Conservation (phyloP, 805 yeast genomes). For the Wickerhamiella spandovensis region DNA sequence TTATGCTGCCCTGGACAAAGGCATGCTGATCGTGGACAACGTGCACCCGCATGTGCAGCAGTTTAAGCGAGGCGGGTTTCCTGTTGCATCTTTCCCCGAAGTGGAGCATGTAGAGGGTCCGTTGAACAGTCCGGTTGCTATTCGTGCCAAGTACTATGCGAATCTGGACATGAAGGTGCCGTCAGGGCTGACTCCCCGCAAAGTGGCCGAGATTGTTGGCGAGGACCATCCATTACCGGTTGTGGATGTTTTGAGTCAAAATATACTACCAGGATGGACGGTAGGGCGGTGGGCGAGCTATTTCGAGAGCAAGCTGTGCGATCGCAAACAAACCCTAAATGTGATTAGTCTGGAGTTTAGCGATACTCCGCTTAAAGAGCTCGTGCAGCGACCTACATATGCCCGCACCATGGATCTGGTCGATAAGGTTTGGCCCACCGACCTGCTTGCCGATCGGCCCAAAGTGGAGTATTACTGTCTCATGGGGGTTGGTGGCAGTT, state of each 20-base stretch:
- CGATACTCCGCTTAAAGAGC: conserved; percentile 35
- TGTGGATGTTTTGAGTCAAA: conserved; percentile 81
- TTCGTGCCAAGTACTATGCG: conserved; percentile 25
- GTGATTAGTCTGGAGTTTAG: conserved; percentile 76
- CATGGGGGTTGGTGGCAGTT: conserved; percentile 71
- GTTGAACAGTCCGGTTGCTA: conserved; percentile 31
- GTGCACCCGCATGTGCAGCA: conserved; percentile 11
- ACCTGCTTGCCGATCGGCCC: conserved; percentile 18
- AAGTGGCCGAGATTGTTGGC: conserved; percentile 49
- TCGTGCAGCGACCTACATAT: conserved; percentile 48
- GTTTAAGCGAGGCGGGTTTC: conserved; percentile 12
- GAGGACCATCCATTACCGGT: conserved; percentile 55
- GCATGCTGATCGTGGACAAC: conserved; percentile 23
- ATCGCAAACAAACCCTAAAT: conserved; percentile 55
- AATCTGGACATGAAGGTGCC: conserved; percentile 46
- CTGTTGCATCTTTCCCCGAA: conserved; percentile 22
- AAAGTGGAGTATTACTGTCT: conserved; percentile 55
- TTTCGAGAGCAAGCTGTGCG: conserved; percentile 32
- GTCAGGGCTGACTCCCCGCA: conserved; percentile 36
- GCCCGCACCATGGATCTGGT: conserved; percentile 60
- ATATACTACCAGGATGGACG: conserved; percentile 45
- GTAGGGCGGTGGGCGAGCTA: conserved; percentile 65
- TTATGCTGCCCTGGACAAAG: conserved; percentile 67
- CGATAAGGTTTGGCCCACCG: conserved; percentile 45
- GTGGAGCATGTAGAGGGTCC: conserved; percentile 27